These are phyloP conservation scores for Kazachstania martiniae DNA, from an alignment of 805 yeast species.

Conservation along the genomic window DNA sequence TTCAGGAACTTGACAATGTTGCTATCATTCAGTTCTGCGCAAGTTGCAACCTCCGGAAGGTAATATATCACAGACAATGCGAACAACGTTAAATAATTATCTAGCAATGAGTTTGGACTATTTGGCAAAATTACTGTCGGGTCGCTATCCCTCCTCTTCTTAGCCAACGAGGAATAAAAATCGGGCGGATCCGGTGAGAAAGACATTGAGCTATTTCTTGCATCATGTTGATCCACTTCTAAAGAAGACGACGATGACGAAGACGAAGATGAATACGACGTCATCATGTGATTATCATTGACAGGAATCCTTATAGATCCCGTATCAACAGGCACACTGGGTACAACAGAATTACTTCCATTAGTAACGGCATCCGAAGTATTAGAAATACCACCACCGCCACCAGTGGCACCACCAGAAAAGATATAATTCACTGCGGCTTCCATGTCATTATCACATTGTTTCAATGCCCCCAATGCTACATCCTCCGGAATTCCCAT, in stretches of 20 bases:
- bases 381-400: neutral
- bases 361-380: neutral
- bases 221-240: no score
- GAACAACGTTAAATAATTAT: slow-evolving; percentile 23
- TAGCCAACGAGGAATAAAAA: no score
- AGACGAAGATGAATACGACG: neutral
- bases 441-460: slow-evolving; percentile 46
- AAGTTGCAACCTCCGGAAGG: no score
- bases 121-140: slow-evolving; percentile 20
- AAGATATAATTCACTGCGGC: slow-evolving; percentile 41
- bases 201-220: no score
- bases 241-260: slow-evolving; percentile 1
- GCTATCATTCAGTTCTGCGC: no score
- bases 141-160: slow-evolving; percentile 8
- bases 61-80: slow-evolving; percentile 16
- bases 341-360: no score
- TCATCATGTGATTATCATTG: neutral
- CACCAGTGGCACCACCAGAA: slow-evolving; percentile 14
- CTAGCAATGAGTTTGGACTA: slow-evolving; percentile 17
- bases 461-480: slow-evolving; percentile 50
- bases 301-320: no score
- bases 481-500: slow-evolving; percentile 65
- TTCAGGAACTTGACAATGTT: no score
- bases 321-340: neutral
- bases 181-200: no score